Base-by-base conservation (phyloP, 2,329 filamentous ascomycete species). In the Colletotrichum sp. region DNA sequence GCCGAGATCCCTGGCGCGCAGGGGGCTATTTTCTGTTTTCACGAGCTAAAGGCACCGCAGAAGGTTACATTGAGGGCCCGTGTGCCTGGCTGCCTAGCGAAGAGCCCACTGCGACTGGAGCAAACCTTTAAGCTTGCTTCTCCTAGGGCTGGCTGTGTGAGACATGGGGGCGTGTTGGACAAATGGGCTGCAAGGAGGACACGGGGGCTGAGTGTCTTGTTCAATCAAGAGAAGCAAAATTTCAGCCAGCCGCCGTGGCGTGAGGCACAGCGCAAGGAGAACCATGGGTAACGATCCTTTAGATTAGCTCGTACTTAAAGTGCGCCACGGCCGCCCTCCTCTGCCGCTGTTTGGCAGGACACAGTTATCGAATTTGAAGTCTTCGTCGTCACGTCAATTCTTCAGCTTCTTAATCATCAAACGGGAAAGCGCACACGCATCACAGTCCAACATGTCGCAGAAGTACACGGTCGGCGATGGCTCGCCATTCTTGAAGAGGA, bases 401-500 rank as follows among this genome's bases (percentile, higher is more conserved):
- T 59, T 28, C 39, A 55, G 1, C 26, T 24, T 10, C 28, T 32
- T 4, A 22, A 28, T 2, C 55, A 15, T 16, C 52, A 32, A 60
- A 22, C 12, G 15, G 15, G 8, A 48, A 5, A 55, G 10, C 18
- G 7, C 39, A 18, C 22, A 13, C 3, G 8, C 8, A 22, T 4
- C 10, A 48, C 5, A 48, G 18, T 22, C 10, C 68, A 75, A 72
- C 48, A 82, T 83, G 81, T 68, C 79, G 6, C 66, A 69, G 36
- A 77, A 79, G 22, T 82, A 80, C 69, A 71, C 80, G 63, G 68
- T 82, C 66, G 81, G 80, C 78, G 83, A 83, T 59, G 66, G 71
- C 55, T 84, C 82, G 78, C 82, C 83, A 18, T 84, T 84, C 71
- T 78, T 83, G 65, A 84, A 84, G 79, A 81, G 83, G 52, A 79